Conservation (phyloP, 306 rosid species). For the Luffa aegyptiaca region DNA sequence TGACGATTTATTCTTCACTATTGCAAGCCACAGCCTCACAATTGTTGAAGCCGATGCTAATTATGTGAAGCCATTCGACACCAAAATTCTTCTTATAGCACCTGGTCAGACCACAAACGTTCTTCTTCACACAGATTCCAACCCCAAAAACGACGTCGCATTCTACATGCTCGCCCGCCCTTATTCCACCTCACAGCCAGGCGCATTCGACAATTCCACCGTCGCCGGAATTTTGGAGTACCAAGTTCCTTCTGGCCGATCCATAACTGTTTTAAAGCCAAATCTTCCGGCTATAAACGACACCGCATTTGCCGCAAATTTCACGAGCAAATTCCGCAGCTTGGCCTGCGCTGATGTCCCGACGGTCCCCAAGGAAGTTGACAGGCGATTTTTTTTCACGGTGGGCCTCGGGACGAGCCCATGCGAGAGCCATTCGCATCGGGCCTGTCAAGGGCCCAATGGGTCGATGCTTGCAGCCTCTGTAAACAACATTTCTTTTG, state of each 20-base stretch:
- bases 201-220: conserved; percentile 65
- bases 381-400: conserved; percentile 48
- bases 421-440: conserved; percentile 21
- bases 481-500: conserved; percentile 49
- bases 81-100: conserved; percentile 30
- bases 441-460: conserved; percentile 61
- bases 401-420: conserved; percentile 54
- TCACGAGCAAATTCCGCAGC: conserved; percentile 33
- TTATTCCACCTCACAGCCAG: conserved; percentile 33
- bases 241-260: not conserved
- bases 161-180: conserved; percentile 58
- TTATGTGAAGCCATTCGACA: too few relatives aligned
- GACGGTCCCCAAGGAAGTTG: conserved; percentile 20
- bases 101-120: conserved; percentile 67
- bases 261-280: conserved; percentile 33
- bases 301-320: conserved; percentile 44
- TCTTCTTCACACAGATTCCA: conserved; percentile 40
- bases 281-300: conserved; percentile 46
- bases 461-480: conserved; percentile 63
- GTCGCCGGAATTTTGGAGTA: conserved; percentile 52
- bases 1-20: conserved; percentile 48
- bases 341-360: conserved; percentile 36
- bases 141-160: conserved; percentile 35
- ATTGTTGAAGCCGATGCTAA: conserved; percentile 48
- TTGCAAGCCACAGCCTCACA: conserved; percentile 52